phyloP scores from a whole-genome alignment of 1,284 basidiomycete genomes.

The Coriolopsis trogii region DNA sequence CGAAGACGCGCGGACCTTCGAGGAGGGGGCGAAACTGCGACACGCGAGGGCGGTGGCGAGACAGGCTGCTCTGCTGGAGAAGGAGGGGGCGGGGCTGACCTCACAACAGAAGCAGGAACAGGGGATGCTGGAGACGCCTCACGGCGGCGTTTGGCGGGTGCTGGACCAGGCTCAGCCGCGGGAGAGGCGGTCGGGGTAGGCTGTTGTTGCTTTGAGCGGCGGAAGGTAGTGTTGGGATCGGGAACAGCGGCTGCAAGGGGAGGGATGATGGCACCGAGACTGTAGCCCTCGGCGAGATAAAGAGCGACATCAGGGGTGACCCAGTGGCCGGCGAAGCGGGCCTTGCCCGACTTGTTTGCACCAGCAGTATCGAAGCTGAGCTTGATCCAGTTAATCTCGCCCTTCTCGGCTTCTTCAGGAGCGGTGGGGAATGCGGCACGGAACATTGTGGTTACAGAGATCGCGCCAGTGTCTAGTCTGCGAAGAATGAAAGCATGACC shows the following conservation, averaged over 20 bases:
- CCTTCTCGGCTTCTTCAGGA: conserved; percentile 77
- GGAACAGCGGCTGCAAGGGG: conserved; percentile 77
- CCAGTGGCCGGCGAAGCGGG: conserved; percentile 91
- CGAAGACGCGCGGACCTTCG: conserved; percentile 59
- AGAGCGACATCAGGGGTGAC: conserved; percentile 76
- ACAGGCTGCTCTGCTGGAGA: conserved; percentile 15
- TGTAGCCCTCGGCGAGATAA: conserved; percentile 63
- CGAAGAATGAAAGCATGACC: conserved; percentile 94
- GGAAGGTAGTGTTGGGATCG: conserved; percentile 77
- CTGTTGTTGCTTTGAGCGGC: conserved; percentile 52
- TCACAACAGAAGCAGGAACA: conserved; percentile 14
- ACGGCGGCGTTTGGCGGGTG: conserved; percentile 65
- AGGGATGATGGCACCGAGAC: conserved; percentile 60
- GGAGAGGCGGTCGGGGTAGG: conserved; percentile 37
- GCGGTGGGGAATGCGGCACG: conserved; percentile 94
- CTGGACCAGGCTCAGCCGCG: conserved; percentile 34
- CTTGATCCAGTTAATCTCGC: conserved; percentile 87
- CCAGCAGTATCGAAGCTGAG: conserved; percentile 77
- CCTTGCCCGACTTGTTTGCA: conserved; percentile 80
- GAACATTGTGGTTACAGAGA: conserved; percentile 98
- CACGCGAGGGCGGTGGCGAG: conserved; percentile 30
- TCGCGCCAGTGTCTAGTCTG: conserved; percentile 93
- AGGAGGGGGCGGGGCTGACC: conserved; percentile 16
- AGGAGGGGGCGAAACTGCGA: conserved; percentile 24
- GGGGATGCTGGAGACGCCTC: conserved; percentile 55